phyloP scores from a whole-genome alignment of 306 rosid species.

The Bauhinia variegata region DNA sequence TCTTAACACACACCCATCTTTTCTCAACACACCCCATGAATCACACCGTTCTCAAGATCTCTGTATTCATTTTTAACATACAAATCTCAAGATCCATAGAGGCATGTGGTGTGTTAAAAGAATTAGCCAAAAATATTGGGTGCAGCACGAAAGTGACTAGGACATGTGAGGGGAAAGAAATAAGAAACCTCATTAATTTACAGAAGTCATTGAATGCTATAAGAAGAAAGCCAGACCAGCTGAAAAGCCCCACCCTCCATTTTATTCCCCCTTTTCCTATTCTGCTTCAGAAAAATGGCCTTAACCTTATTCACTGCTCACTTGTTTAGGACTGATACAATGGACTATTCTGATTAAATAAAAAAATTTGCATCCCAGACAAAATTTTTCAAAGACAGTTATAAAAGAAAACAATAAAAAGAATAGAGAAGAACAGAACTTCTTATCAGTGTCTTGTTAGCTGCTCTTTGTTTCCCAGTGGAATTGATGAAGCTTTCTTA shows the following conservation, averaged over 20 bases:
- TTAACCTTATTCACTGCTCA: conserved; percentile 19
- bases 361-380: conserved; percentile 32
- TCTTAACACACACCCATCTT: too few species aligned
- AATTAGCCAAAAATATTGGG: too few species aligned
- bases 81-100: too few species aligned
- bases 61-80: too few species aligned
- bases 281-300: conserved; percentile 18
- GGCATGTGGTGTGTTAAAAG: too few species aligned
- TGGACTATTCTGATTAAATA: conserved; percentile 25
- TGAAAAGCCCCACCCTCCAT: background rate
- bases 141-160: background rate
- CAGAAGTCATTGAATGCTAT: background rate
- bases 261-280: background rate
- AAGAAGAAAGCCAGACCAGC: conserved; percentile 4
- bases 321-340: conserved; percentile 16
- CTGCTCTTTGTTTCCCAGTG: conserved; percentile 62
- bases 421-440: conserved; percentile 1
- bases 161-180: background rate
- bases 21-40: too few species aligned
- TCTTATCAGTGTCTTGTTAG: conserved; percentile 62
- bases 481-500: conserved; percentile 47
- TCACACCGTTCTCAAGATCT: too few species aligned
- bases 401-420: background rate
- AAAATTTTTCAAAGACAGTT: conserved; percentile 29
- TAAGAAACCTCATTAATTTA: background rate